A percentile compares a stretch with the other conserved stretches of the same genome.
Evolutionary conservation across 1,139 yeast species (phyloP).

Genomic region (Debaryomycetaceae sp.): DNA sequence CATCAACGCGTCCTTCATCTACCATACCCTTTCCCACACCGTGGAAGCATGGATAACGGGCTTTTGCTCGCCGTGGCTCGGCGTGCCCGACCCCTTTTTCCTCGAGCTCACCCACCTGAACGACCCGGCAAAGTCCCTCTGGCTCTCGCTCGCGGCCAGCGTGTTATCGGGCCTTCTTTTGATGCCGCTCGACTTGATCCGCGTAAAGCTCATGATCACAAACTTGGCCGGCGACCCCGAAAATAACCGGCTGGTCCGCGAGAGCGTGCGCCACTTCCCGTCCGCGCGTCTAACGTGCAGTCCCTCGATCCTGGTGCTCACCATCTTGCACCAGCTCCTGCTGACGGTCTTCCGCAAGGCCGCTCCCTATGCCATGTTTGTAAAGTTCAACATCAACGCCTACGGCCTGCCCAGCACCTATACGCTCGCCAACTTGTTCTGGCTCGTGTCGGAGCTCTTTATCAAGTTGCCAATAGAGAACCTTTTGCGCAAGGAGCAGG

Average conservation of each 20-base stretch:
- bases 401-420: slow-evolving; percentile 54
- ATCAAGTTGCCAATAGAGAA: slow-evolving; percentile 84
- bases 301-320: slow-evolving; percentile 36
- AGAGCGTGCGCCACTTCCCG: slow-evolving; percentile 28
- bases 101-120: slow-evolving; percentile 76
- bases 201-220: slow-evolving; percentile 68
- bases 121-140: slow-evolving; percentile 58
- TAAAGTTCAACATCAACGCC: slow-evolving; percentile 57
- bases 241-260: slow-evolving; percentile 28
- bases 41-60: slow-evolving; percentile 91
- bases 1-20: slow-evolving; percentile 72
- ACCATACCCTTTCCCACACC: slow-evolving; percentile 65
- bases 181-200: slow-evolving; percentile 73
- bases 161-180: slow-evolving; percentile 66
- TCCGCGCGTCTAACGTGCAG: slow-evolving; percentile 34
- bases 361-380: slow-evolving; percentile 64
- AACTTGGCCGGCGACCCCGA: slow-evolving; percentile 19
- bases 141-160: slow-evolving; percentile 60
- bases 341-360: slow-evolving; percentile 54
- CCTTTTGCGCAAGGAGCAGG: slow-evolving; percentile 72
- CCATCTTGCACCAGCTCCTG: slow-evolving; percentile 52
- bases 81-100: slow-evolving; percentile 86
- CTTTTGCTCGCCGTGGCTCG: slow-evolving; percentile 66
- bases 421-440: slow-evolving; percentile 39
- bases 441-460: slow-evolving; percentile 57